Evolutionary conservation across 2,329 filamentous ascomycete species (phyloP).

Genomic region (Nemania sp.): DNA sequence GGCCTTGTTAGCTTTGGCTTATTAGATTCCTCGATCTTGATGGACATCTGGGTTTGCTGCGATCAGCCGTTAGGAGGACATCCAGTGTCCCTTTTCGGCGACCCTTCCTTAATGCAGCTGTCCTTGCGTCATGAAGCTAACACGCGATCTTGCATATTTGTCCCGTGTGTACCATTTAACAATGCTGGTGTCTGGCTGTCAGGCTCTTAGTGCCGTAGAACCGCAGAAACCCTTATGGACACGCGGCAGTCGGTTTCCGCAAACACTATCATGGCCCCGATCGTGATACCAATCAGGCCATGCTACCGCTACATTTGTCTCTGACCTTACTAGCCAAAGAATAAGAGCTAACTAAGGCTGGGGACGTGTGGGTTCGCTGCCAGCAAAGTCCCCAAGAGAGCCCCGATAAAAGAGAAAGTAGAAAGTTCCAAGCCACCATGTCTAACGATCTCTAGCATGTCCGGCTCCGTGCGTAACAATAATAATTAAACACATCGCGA

Average conservation of each 20-base stretch:
- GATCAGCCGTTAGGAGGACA: constrained; percentile 22
- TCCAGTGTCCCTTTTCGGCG: constrained; percentile 1
- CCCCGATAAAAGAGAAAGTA: too few species aligned
- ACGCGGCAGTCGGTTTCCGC: constrained; percentile 5
- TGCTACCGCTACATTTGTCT: constrained; percentile 2
- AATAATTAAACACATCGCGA: constrained; percentile 14
- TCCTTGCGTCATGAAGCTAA: constrained; percentile 21
- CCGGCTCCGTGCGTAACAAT: neutral
- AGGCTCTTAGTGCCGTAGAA: neutral
- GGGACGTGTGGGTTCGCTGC: neutral
- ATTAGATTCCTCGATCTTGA: constrained; percentile 28
- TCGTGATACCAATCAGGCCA: neutral
- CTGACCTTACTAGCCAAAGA: neutral
- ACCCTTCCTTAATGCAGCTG: neutral
- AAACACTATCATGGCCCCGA: constrained; percentile 13
- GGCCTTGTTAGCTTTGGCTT: neutral
- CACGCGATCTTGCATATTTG: constrained; percentile 8
- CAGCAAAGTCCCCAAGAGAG: neutral
- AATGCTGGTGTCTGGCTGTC: constrained; percentile 16
- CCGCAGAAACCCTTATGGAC: constrained; percentile 1
- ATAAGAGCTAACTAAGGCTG: constrained; percentile 14
- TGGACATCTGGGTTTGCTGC: constrained; percentile 3
- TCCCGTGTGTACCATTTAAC: constrained; percentile 6
- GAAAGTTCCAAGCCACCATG: constrained; percentile 14
- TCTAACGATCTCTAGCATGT: constrained; percentile 5